Conservation (phyloP, 768 basidiomycete genomes). For the Mycena capillaripes region DNA sequence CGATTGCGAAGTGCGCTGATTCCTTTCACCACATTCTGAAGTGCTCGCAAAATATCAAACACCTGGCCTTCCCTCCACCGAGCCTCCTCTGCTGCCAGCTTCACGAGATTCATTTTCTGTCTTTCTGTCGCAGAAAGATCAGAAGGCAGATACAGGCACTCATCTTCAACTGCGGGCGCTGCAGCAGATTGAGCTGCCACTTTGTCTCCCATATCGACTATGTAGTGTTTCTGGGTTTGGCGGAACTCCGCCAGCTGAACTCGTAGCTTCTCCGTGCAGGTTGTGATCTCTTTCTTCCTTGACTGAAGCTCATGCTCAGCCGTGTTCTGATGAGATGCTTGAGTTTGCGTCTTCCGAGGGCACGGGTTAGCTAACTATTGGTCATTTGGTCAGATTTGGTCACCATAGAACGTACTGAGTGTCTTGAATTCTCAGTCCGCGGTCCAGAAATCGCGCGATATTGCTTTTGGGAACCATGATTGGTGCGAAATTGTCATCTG, state of each 20-base stretch:
- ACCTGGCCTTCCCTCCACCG: slow-evolving; percentile 8
- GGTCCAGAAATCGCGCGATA: slow-evolving; percentile 1
- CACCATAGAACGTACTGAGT: background rate
- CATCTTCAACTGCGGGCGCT: background rate
- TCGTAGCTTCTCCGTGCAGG: background rate
- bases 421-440: slow-evolving; percentile 6
- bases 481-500: slow-evolving; percentile 1
- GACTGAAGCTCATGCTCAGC: background rate
- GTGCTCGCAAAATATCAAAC: slow-evolving; percentile 4
- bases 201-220: background rate
- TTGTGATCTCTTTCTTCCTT: background rate
- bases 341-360: background rate
- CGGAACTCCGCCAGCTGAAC: background rate
- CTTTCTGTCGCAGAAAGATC: background rate
- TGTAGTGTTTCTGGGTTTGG: background rate
- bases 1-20: background rate
- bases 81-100: background rate
- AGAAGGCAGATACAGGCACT: background rate
- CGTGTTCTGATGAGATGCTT: background rate
- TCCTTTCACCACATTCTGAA: background rate
- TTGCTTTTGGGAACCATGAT: background rate
- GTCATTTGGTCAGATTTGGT: too few species aligned
- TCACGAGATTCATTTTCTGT: background rate
- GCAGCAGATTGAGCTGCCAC: background rate
- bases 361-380: background rate